Base-by-base conservation (phyloP, 257 asterid genomes). In the Thymus quinquecostatus region DNA sequence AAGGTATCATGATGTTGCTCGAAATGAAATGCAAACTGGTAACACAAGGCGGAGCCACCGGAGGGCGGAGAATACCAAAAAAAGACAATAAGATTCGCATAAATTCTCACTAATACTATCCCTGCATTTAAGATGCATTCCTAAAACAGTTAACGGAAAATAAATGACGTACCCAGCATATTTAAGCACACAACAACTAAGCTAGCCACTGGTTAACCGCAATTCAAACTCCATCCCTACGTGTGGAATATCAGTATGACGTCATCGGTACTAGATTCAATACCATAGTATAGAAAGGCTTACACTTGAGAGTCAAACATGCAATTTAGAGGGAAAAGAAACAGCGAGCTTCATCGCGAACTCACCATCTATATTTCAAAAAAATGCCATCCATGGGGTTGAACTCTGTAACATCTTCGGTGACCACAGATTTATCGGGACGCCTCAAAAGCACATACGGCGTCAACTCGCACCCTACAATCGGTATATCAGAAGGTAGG, bases 401-500 rank as follows among this genome's bases (percentile, higher is more conserved):
- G 53, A 73, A 75, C 80, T 94, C 96, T 8, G 92, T 80, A 47
- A 85, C 87, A 81, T 93, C 96, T 29, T 89, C 96, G 21, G 86
- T 79, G 5, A 78, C 71, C 48, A 81, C 79, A 21, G 96, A 70
- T 41, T 83, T 84, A 43, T 87, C 88, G 9, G 89, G 82, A 53
- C 91, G 92, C 72, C 80, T 86, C 80, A 89, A 63, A 28, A 89
- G 90, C 59, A 93, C 96, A 50, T 91, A 93, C 7, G 97, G 98
- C 60, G 96, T 87, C 82, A 93, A 85, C 84, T 93, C 98, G 74
- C 97, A 93, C 72, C 97, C 97, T 48, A 93, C 98, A 50, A 93
- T 89, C 60, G 98, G 98, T 79, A 93, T 93, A 65, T 91, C 98
- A 36, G 98, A 87, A 8, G 98, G 96, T 59, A 93, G 89, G 86